phyloP scores from a whole-genome alignment of 1,139 yeast genomes.

The Suhomyces chickasaworum region DNA sequence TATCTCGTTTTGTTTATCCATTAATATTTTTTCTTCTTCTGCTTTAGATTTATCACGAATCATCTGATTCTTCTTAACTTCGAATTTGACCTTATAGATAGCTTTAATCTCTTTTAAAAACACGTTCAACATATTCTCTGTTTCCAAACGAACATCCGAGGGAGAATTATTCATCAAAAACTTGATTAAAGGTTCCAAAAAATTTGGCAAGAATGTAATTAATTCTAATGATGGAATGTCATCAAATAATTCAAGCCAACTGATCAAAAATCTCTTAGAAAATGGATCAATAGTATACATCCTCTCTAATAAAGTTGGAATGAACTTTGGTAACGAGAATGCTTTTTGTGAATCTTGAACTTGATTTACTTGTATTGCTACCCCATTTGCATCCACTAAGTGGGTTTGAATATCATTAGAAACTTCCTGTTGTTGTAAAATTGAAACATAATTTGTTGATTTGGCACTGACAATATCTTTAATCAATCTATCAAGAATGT shows the following conservation, averaged over 20 bases:
- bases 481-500: conserved; percentile 82
- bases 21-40: conserved; percentile 11
- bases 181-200: conserved; percentile 79
- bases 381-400: conserved; percentile 53
- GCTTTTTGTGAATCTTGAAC: conserved; percentile 69
- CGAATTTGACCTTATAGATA: conserved; percentile 66
- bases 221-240: conserved; percentile 91
- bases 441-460: conserved; percentile 88
- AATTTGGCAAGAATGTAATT: conserved; percentile 83
- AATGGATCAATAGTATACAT: conserved; percentile 92
- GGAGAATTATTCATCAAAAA: conserved; percentile 80
- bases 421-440: conserved; percentile 58
- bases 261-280: conserved; percentile 85
- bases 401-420: conserved; percentile 46
- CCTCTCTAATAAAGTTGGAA: conserved; percentile 86
- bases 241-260: conserved; percentile 89
- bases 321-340: conserved; percentile 83
- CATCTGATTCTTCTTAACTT: conserved; percentile 40
- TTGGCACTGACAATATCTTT: conserved; percentile 96
- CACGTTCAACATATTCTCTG: conserved; percentile 73
- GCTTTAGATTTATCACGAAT: conserved; percentile 19
- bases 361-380: conserved; percentile 62
- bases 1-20: background rate
- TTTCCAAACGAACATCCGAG: conserved; percentile 83
- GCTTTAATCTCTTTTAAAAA: conserved; percentile 80